These are phyloP conservation scores for Pleurotus pulmonarius DNA, from an alignment of 768 basidiomycete species.

Conservation along the genomic window DNA sequence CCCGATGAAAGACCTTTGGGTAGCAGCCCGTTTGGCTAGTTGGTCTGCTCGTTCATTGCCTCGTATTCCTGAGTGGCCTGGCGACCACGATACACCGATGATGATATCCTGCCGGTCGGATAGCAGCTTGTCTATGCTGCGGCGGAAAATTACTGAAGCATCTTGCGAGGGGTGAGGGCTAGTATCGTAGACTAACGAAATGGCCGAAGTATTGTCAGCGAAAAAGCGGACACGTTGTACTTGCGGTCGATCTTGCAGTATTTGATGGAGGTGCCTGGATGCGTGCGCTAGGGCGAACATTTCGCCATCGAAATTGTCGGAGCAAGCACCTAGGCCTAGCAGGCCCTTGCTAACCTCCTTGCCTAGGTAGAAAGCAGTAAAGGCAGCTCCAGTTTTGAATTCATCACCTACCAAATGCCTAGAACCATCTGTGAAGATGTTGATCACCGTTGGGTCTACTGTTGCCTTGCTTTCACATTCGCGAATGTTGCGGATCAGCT, in stretches of 20 bases:
- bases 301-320: slow-evolving; percentile 25
- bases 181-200: slow-evolving; percentile 14
- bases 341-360: slow-evolving; percentile 8
- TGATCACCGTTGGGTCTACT: too few species aligned
- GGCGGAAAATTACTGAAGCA: too few species aligned
- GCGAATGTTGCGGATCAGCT: too few species aligned
- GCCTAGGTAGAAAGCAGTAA: slow-evolving; percentile 12
- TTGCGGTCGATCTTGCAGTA: background rate
- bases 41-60: slow-evolving; percentile 22
- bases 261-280: slow-evolving; percentile 9
- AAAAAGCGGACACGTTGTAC: slow-evolving; percentile 20
- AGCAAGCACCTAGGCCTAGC: slow-evolving; percentile 20
- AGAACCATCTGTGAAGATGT: too few species aligned
- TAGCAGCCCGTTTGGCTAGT: slow-evolving; percentile 20
- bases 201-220: slow-evolving; percentile 19
- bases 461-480: too few species aligned
- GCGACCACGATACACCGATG: slow-evolving; percentile 21
- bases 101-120: too few species aligned
- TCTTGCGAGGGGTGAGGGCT: slow-evolving; percentile 18
- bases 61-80: slow-evolving; percentile 16
- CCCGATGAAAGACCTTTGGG: slow-evolving; percentile 2
- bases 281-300: slow-evolving; percentile 19
- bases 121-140: too few species aligned
- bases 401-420: too few species aligned
- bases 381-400: slow-evolving; percentile 19